A percentile compares a stretch with the other conserved stretches of the same genome.
phyloP scores from a whole-genome alignment of 2,329 filamentous ascomycete genomes.

The Pyricularia pennisetigena region DNA sequence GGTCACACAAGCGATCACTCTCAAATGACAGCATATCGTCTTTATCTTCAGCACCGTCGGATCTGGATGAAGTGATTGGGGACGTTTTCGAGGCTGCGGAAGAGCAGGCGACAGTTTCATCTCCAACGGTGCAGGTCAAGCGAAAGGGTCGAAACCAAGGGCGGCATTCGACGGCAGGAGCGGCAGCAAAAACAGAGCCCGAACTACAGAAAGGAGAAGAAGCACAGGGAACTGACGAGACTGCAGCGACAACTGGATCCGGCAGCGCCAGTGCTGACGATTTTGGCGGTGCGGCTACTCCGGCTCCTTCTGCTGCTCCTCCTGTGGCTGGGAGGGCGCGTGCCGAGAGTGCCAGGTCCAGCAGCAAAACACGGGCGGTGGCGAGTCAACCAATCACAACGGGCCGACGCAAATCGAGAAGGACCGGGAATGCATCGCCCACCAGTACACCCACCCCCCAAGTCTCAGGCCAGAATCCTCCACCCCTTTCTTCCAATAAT shows the following conservation, averaged over 20 bases:
- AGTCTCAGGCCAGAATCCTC: constrained; percentile 7
- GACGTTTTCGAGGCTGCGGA: constrained; percentile 5
- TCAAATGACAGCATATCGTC: constrained; percentile 20
- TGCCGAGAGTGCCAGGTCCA: constrained; percentile 5
- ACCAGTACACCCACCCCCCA: constrained; percentile 10
- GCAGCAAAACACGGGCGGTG: constrained; percentile 9
- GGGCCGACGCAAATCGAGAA: constrained; percentile 18
- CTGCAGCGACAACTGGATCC: neutral
- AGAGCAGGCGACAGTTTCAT: neutral
- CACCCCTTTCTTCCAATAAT: constrained; percentile 6
- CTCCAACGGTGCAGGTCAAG: neutral
- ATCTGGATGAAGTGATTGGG: constrained; percentile 9
- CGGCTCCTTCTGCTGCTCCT: constrained; percentile 9
- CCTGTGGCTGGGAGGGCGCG: neutral
- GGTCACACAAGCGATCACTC: constrained; percentile 14
- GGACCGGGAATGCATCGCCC: constrained; percentile 16
- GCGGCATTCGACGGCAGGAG: constrained; percentile 5
- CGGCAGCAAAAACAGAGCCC: neutral
- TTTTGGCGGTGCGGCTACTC: constrained; percentile 9
- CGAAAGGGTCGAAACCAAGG: neutral
- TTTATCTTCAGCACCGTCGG: constrained; percentile 21
- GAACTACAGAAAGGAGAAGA: neutral
- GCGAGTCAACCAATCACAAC: constrained; percentile 17
- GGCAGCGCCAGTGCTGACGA: neutral
- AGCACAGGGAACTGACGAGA: neutral